These are phyloP conservation scores for Combretum micranthum DNA, from an alignment of 345 rosid species.

Conservation along the genomic window DNA sequence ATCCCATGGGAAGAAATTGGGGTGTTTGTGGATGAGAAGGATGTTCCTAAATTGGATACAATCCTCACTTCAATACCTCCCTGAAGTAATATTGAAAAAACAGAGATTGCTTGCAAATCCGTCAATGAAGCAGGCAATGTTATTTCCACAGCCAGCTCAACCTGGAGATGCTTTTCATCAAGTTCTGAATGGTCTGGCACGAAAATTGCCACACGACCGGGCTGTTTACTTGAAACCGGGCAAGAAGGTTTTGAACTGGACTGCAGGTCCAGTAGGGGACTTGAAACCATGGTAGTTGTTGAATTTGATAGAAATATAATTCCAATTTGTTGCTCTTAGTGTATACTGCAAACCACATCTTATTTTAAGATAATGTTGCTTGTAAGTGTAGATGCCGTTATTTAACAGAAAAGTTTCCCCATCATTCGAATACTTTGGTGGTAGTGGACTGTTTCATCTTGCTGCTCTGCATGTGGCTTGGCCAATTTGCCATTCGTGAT, in stretches of 20 bases:
- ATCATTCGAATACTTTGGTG: too few species aligned
- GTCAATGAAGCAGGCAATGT: slow-evolving; percentile 95
- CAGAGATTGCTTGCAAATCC: slow-evolving; percentile 97
- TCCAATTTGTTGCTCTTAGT: too few species aligned
- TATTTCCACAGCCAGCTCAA: slow-evolving; percentile 91
- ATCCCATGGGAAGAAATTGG: slow-evolving; percentile 99
- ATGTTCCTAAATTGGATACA: slow-evolving; percentile 81
- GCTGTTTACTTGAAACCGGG: slow-evolving; percentile 52
- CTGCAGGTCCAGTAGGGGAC: slow-evolving; percentile 87
- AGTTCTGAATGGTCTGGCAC: slow-evolving; percentile 89
- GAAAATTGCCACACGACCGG: slow-evolving; percentile 74
- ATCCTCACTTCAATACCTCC: slow-evolving; percentile 88
- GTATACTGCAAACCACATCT: too few species aligned
- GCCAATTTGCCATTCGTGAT: too few species aligned
- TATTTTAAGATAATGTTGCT: too few species aligned
- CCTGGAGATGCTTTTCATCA: slow-evolving; percentile 97
- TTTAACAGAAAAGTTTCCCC: too few species aligned
- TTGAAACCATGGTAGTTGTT: slow-evolving; percentile 80
- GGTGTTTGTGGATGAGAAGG: slow-evolving; percentile 87
- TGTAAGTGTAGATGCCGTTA: too few species aligned
- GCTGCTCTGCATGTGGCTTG: too few species aligned
- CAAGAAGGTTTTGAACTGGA: slow-evolving; percentile 79
- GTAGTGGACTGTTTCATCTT: too few species aligned
- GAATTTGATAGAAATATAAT: too few species aligned
- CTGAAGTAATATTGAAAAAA: slow-evolving; percentile 75